Percentiles rank a stretch among this genome's conserved stretches.
Evolutionary conservation across 208 protist species (phyloP).

Genomic region (Leishmania guyanensis): DNA sequence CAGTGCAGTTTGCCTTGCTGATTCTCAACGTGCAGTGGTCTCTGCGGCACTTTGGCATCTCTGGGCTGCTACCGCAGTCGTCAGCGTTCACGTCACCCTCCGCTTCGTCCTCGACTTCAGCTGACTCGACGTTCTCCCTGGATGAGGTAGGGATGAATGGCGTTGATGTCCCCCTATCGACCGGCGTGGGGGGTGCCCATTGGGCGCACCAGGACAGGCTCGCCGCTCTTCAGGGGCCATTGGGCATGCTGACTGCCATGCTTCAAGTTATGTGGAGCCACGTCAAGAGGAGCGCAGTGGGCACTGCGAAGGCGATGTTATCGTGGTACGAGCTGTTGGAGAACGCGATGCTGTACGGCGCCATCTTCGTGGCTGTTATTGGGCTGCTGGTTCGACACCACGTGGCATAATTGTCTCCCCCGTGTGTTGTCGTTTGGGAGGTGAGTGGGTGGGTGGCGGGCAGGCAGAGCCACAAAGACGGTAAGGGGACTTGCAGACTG

Average conservation of each 20-base stretch:
- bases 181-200: not conserved
- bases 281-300: not conserved
- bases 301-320: conserved; percentile 9
- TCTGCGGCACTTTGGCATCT: conserved; percentile 28
- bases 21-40: conserved; percentile 40
- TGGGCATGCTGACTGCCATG: not conserved
- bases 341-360: conserved; percentile 27
- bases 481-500: no score
- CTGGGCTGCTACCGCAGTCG: not conserved
- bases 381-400: conserved; percentile 60
- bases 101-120: not conserved
- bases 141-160: not conserved
- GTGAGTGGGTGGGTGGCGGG: conserved; percentile 5
- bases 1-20: conserved; percentile 14
- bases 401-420: conserved; percentile 9
- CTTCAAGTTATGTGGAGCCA: not conserved
- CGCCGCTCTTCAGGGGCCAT: not conserved
- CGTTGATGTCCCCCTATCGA: not conserved
- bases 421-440: not conserved
- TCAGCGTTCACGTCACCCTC: not conserved
- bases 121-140: not conserved
- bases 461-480: not conserved
- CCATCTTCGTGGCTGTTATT: conserved; percentile 33
- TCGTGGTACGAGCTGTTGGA: conserved; percentile 30
- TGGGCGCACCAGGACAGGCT: not conserved